A percentile compares a stretch with the other conserved stretches of the same genome.
These are phyloP conservation scores for Proliferodiscus dingleyae DNA, from an alignment of 2,329 filamentous ascomycete genomes.

Conservation along the genomic window DNA sequence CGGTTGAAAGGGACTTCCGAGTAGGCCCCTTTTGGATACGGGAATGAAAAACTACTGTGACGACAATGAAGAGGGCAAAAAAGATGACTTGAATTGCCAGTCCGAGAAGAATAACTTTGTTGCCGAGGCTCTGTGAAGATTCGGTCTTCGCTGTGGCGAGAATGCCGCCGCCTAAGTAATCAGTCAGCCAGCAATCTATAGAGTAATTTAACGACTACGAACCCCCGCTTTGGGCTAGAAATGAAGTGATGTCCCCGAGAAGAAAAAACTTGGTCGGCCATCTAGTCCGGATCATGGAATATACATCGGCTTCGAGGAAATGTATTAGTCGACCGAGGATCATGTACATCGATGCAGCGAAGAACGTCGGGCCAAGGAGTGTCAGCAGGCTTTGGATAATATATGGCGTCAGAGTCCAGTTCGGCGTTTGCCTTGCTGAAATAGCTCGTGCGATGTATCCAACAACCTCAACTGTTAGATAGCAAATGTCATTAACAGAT, in stretches of 20 bases:
- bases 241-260: conserved; percentile 37
- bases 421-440: conserved; percentile 10
- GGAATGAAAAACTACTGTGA: conserved; percentile 38
- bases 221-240: conserved; percentile 33
- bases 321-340: conserved; percentile 34
- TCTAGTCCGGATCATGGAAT: conserved; percentile 30
- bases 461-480: neutral
- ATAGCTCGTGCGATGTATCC: neutral
- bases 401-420: conserved; percentile 26
- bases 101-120: conserved; percentile 41
- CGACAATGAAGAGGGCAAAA: conserved; percentile 43
- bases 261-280: conserved; percentile 39
- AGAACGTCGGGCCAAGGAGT: conserved; percentile 34
- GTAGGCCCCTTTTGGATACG: conserved; percentile 32
- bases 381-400: conserved; percentile 33
- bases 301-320: conserved; percentile 30
- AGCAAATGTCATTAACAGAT: neutral
- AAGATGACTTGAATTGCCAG: conserved; percentile 45
- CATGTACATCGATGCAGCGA: conserved; percentile 38
- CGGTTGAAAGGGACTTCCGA: neutral
- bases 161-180: neutral
- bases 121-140: conserved; percentile 28
- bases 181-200: too few relatives aligned
- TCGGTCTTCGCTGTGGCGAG: conserved; percentile 8
- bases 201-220: too few relatives aligned